Conservation (phyloP, 192 early-diverging fungal species). For the Chytriomyces sp. region DNA sequence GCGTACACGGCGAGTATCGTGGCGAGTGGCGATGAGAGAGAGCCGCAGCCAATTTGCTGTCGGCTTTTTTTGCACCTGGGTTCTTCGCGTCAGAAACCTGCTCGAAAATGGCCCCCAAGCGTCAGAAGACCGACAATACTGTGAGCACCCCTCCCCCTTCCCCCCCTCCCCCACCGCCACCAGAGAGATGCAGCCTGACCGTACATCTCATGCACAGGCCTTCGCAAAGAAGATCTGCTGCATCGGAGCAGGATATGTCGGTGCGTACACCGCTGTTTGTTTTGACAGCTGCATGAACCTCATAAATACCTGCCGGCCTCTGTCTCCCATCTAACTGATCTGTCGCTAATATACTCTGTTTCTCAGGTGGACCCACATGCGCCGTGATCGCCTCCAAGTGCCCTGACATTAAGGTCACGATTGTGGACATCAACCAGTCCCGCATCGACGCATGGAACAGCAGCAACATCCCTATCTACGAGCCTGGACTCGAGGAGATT, state of each 20-base stretch:
- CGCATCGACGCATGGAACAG: conserved; percentile 93
- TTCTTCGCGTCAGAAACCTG: background rate
- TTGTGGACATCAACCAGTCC: conserved; percentile 78
- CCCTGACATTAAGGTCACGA: conserved; percentile 84
- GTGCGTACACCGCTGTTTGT: too few species aligned
- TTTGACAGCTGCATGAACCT: background rate
- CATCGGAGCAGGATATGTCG: conserved; percentile 95
- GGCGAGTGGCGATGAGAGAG: background rate
- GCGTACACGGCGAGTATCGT: background rate
- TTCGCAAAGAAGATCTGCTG: too few species aligned
- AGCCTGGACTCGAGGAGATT: conserved; percentile 86
- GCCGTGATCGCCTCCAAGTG: conserved; percentile 90
- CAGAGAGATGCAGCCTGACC: too few species aligned
- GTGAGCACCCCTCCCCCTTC: background rate
- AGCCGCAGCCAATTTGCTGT: too few species aligned
- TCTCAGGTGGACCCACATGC: conserved; percentile 90
- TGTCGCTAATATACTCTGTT: conserved; percentile 1
- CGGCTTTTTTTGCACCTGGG: background rate
- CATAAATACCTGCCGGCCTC: background rate
- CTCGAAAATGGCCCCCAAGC: background rate
- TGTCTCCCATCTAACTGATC: background rate
- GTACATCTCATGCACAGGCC: too few species aligned
- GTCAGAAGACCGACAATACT: background rate
- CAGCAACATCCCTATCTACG: conserved; percentile 82
- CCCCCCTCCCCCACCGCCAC: background rate